These are phyloP conservation scores for Lachancea nothofagi DNA, from an alignment of 805 yeast species.

Conservation along the genomic window DNA sequence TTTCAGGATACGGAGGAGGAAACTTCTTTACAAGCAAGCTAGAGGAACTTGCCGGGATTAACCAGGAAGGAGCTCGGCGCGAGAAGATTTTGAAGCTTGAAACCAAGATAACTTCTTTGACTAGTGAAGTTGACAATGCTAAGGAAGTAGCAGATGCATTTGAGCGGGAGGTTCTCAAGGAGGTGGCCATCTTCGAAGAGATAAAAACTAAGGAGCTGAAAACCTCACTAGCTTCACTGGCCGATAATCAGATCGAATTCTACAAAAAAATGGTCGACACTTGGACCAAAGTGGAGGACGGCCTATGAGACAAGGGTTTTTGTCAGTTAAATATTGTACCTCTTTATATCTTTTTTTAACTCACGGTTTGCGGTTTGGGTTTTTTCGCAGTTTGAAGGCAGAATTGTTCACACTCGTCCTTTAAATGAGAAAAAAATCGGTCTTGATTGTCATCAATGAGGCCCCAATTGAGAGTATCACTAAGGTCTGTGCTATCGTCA, in stretches of 20 bases:
- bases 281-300: constrained; percentile 57
- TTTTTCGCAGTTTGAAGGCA: constrained; percentile 13
- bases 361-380: constrained; percentile 9
- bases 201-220: constrained; percentile 76
- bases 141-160: constrained; percentile 46
- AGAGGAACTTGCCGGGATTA: constrained; percentile 59
- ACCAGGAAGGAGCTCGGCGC: constrained; percentile 49
- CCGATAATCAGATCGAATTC: constrained; percentile 70
- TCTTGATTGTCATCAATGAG: constrained; percentile 22
- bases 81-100: constrained; percentile 49
- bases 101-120: constrained; percentile 42
- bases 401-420: constrained; percentile 11
- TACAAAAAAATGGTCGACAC: constrained; percentile 61
- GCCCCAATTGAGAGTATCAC: constrained; percentile 21
- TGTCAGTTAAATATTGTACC: constrained; percentile 2
- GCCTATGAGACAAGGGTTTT: constrained; percentile 17
- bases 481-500: constrained; percentile 17
- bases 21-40: constrained; percentile 51
- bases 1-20: constrained; percentile 47
- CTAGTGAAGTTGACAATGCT: constrained; percentile 47
- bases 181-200: constrained; percentile 63
- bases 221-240: constrained; percentile 61
- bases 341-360: constrained; percentile 5
- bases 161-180: constrained; percentile 52
- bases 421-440: constrained; percentile 12